A percentile compares a stretch with the other conserved stretches of the same genome.
These are phyloP conservation scores for Brachypodium distachyon DNA, from an alignment of 202 grass and related monocot species.

Conservation along the genomic window DNA sequence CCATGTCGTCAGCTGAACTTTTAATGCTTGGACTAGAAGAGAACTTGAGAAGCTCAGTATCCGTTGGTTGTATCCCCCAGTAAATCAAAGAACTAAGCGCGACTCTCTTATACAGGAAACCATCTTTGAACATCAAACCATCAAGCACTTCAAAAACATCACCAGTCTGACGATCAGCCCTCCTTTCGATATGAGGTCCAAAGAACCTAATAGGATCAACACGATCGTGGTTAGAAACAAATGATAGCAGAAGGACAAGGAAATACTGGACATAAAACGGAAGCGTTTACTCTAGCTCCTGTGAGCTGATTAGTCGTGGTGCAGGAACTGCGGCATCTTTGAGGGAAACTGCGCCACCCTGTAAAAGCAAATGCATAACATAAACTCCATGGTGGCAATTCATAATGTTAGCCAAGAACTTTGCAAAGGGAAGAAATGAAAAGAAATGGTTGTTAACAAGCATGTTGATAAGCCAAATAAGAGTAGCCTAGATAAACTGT, in stretches of 20 bases:
- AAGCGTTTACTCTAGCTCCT: slow-evolving; percentile 83
- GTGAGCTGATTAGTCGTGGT: slow-evolving; percentile 72
- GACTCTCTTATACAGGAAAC: slow-evolving; percentile 83
- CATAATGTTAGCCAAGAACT: neutral
- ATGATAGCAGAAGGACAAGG: slow-evolving; percentile 17
- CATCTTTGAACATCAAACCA: slow-evolving; percentile 93
- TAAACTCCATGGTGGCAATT: neutral
- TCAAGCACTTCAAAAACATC: slow-evolving; percentile 89
- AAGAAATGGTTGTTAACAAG: slow-evolving; percentile 12
- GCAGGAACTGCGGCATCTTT: slow-evolving; percentile 67
- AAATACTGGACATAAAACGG: neutral
- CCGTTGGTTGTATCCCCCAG: slow-evolving; percentile 78
- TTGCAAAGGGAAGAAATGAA: neutral
- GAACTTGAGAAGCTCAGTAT: slow-evolving; percentile 79
- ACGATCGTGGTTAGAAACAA: slow-evolving; percentile 7
- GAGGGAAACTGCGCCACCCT: slow-evolving; percentile 91
- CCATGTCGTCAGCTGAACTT: slow-evolving; percentile 50
- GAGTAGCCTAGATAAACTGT: neutral
- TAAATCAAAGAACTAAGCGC: slow-evolving; percentile 88
- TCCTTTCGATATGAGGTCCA: slow-evolving; percentile 70
- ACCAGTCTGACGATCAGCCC: slow-evolving; percentile 71
- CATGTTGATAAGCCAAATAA: neutral
- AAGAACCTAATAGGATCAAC: slow-evolving; percentile 50
- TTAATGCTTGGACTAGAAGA: slow-evolving; percentile 50
- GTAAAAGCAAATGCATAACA: neutral